Conservation (phyloP, 371 early-diverging fungal species). For the Fennellomyces sp. region DNA sequence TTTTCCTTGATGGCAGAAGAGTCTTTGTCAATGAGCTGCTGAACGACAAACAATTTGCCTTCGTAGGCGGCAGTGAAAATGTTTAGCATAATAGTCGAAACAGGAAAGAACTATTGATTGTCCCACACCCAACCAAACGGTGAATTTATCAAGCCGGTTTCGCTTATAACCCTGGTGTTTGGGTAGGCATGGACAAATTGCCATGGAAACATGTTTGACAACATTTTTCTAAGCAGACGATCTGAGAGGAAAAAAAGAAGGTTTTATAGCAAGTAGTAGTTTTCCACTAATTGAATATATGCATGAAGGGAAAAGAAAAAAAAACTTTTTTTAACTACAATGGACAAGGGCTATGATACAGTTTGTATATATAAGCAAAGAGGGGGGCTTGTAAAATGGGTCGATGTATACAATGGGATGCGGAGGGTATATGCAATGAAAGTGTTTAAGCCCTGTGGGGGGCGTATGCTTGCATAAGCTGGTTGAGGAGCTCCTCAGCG, state of each 20-base stretch:
- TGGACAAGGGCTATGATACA: too few relatives aligned
- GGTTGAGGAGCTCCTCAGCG: background rate
- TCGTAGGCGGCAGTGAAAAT: slow-evolving; percentile 58
- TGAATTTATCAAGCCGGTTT: too few relatives aligned
- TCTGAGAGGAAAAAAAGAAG: too few relatives aligned
- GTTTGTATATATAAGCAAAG: too few relatives aligned
- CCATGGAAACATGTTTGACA: too few relatives aligned
- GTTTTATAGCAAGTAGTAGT: too few relatives aligned
- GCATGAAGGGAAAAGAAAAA: background rate
- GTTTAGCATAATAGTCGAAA: slow-evolving; percentile 20
- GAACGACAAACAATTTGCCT: slow-evolving; percentile 55
- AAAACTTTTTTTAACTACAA: background rate
- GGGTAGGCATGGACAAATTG: too few relatives aligned
- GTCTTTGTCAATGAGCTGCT: slow-evolving; percentile 57
- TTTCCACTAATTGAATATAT: too few relatives aligned
- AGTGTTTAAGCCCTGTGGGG: background rate
- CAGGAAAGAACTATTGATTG: too few relatives aligned
- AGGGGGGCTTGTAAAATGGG: background rate
- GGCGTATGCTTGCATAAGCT: background rate
- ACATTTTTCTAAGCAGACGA: too few relatives aligned
- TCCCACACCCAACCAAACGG: too few relatives aligned
- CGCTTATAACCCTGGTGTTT: too few relatives aligned
- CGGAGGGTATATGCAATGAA: background rate
- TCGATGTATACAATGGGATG: background rate
- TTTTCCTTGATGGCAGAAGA: slow-evolving; percentile 39